phyloP scores from a whole-genome alignment of 352 stramenopile species.

The Sclerospora graminicola region DNA sequence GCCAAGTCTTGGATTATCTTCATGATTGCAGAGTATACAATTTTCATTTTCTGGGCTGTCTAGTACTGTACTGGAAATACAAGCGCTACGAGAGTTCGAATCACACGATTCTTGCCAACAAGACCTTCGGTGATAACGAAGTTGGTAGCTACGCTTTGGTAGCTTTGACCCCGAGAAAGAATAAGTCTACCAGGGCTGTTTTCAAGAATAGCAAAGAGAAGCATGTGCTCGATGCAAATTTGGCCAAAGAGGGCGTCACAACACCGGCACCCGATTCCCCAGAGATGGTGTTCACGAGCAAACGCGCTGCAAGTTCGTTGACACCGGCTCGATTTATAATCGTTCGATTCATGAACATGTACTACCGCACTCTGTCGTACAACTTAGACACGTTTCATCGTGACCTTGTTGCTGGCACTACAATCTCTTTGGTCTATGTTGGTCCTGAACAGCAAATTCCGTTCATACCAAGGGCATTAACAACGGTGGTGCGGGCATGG shows the following conservation, averaged over 20 bases:
- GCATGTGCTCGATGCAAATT: constrained; percentile 8
- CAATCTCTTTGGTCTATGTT: constrained; percentile 57
- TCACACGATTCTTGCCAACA: neutral
- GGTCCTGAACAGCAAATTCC: constrained; percentile 30
- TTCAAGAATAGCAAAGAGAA: constrained; percentile 21
- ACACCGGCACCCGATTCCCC: constrained; percentile 18
- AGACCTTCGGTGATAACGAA: neutral
- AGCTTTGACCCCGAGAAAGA: neutral
- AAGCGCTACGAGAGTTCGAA: constrained; percentile 15
- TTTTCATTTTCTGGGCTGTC: constrained; percentile 13
- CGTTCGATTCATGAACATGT: constrained; percentile 46
- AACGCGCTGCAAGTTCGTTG: constrained; percentile 19
- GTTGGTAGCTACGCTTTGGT: no score
- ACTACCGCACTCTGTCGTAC: constrained; percentile 83
- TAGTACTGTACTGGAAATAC: constrained; percentile 33
- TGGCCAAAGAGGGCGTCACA: constrained; percentile 27
- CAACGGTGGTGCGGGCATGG: constrained; percentile 24
- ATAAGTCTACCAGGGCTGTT: neutral
- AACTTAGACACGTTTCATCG: constrained; percentile 63
- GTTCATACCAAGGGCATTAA: constrained; percentile 30
- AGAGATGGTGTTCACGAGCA: no score
- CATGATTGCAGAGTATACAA: constrained; percentile 21
- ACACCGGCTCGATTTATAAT: constrained; percentile 28
- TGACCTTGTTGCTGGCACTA: constrained; percentile 17
- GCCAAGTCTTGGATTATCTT: neutral